These are phyloP conservation scores for Kalmusia sp. DNA, from an alignment of 2,329 filamentous ascomycete species.

Conservation along the genomic window DNA sequence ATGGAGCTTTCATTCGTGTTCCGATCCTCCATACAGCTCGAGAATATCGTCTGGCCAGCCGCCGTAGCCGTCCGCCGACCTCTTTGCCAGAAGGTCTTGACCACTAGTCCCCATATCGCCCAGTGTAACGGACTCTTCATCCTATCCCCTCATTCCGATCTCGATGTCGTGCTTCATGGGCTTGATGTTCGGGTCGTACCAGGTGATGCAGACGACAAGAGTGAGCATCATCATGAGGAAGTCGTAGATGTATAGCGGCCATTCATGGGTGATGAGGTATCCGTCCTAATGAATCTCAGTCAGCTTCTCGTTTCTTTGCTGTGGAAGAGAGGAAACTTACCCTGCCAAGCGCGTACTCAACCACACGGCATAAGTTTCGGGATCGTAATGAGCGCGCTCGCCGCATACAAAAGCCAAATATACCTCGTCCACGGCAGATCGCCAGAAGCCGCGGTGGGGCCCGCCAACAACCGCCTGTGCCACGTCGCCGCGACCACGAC, in stretches of 20 bases:
- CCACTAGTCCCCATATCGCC: background rate
- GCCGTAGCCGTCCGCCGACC: background rate
- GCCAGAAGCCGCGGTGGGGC: slow-evolving; percentile 25
- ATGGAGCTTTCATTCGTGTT: background rate
- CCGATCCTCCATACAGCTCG: background rate
- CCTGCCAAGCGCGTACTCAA: slow-evolving; percentile 49
- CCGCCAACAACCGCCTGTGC: slow-evolving; percentile 49
- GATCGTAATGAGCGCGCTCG: slow-evolving; percentile 50
- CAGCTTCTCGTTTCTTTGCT: background rate
- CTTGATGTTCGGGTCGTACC: slow-evolving; percentile 25
- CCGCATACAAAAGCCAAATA: slow-evolving; percentile 46
- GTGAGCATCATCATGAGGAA: slow-evolving; percentile 20
- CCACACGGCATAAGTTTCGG: slow-evolving; percentile 53
- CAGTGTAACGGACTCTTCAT: background rate
- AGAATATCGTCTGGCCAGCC: background rate
- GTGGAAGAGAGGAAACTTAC: slow-evolving; percentile 7
- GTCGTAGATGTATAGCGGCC: slow-evolving; percentile 24
- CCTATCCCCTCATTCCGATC: slow-evolving; percentile 3
- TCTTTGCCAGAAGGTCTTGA: background rate
- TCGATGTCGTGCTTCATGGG: slow-evolving; percentile 9
- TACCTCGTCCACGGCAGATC: slow-evolving; percentile 39
- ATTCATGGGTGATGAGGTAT: slow-evolving; percentile 21
- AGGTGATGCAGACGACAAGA: slow-evolving; percentile 15
- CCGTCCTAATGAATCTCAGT: slow-evolving; percentile 16
- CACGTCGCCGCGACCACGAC: slow-evolving; percentile 55